Evolutionary conservation across 306 rosid species (phyloP).

Genomic region (Vachellia collinsii): DNA sequence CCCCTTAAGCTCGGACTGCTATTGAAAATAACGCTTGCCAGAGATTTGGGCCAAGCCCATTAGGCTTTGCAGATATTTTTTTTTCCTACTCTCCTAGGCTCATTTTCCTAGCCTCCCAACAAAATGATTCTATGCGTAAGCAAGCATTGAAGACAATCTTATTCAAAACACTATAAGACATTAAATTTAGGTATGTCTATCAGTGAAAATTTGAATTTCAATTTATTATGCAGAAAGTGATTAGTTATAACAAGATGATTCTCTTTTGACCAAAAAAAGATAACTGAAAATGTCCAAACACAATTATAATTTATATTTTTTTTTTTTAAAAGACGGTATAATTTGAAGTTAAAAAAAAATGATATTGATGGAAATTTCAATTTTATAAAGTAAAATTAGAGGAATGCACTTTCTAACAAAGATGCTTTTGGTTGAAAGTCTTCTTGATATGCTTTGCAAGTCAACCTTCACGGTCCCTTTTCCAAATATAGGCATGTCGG

Average conservation of each 20-base stretch:
- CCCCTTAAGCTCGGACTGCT: too few species aligned
- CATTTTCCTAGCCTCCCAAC: background rate
- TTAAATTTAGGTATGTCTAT: too few species aligned
- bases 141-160: too few species aligned
- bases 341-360: background rate
- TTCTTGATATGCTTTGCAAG: background rate
- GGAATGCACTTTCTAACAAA: conserved; percentile 40
- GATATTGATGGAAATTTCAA: background rate
- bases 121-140: too few species aligned
- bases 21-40: too few species aligned
- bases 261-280: too few species aligned
- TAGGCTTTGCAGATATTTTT: background rate
- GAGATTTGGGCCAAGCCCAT: background rate
- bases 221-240: too few species aligned
- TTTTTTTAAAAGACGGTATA: background rate
- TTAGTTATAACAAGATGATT: too few species aligned
- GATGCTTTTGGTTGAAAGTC: conserved; percentile 40
- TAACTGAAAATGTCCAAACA: background rate
- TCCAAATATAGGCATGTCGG: background rate
- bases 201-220: too few species aligned
- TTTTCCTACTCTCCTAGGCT: background rate
- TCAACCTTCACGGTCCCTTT: background rate
- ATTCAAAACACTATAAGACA: too few species aligned
- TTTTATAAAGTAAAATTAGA: background rate
- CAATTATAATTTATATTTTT: background rate